phyloP scores from a whole-genome alignment of 257 asterid genomes.

The Petunia secreta region DNA sequence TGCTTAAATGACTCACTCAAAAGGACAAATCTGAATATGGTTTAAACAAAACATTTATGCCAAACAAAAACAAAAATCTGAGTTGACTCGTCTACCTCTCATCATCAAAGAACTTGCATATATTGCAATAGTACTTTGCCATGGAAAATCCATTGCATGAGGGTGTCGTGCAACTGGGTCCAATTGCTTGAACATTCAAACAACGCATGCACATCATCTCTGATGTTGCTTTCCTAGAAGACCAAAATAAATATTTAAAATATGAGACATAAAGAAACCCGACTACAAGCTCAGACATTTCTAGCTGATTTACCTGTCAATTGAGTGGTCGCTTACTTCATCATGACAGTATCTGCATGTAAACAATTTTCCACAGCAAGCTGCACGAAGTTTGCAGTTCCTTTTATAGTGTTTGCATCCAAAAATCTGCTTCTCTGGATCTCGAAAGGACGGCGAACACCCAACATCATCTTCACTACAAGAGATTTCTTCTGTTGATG shows the following conservation, averaged over 20 bases:
- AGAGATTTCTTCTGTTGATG: constrained; percentile 38
- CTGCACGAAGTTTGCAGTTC: constrained; percentile 52
- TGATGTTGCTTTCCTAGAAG: constrained; percentile 44
- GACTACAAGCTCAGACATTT: not conserved
- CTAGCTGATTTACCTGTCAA: constrained; percentile 41
- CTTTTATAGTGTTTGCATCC: constrained; percentile 57
- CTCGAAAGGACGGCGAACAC: constrained; percentile 47
- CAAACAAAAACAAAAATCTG: not conserved
- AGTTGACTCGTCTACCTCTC: constrained; percentile 44
- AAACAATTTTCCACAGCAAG: constrained; percentile 52
- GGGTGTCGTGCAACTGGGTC: constrained; percentile 50
- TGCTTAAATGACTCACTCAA: not conserved
- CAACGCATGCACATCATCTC: constrained; percentile 60
- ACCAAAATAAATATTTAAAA: not conserved
- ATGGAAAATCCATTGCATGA: constrained; percentile 54
- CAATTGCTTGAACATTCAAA: constrained; percentile 49
- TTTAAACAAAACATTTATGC: constrained; percentile 9
- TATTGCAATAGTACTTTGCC: constrained; percentile 51
- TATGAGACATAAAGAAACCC: constrained; percentile 14
- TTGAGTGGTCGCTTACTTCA: constrained; percentile 55
- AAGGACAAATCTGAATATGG: not conserved
- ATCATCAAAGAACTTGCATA: constrained; percentile 55
- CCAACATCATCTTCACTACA: constrained; percentile 35
- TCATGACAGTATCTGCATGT: constrained; percentile 52
- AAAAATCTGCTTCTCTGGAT: constrained; percentile 39